These are phyloP conservation scores for Breviolum minutum DNA, from an alignment of 73 alveolate genomes.

Conservation along the genomic window DNA sequence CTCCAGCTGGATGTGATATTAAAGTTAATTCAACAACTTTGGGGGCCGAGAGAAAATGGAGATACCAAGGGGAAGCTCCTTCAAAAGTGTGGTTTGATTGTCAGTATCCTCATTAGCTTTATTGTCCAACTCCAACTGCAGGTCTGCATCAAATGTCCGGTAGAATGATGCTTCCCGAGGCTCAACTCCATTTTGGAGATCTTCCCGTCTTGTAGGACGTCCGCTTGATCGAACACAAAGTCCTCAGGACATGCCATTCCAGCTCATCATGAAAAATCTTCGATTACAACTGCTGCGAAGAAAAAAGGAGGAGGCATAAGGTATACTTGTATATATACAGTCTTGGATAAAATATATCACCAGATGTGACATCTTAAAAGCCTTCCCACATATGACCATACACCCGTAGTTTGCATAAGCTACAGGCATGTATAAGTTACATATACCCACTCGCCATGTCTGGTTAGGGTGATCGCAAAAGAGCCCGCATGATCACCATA, in stretches of 20 bases:
- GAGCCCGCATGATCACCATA: no score
- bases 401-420: background rate
- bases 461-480: no score
- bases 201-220: slow-evolving; percentile 40
- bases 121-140: background rate
- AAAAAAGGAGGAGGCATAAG: background rate
- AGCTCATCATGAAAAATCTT: background rate
- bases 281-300: background rate
- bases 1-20: no score
- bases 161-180: background rate
- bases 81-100: no score
- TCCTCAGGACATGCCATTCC: slow-evolving; percentile 3
- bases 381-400: no score
- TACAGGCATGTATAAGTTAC: background rate
- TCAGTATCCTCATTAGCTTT: no score
- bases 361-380: background rate
- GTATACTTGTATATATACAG: background rate
- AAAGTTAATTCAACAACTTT: no score
- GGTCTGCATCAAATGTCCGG: background rate
- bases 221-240: slow-evolving; percentile 71
- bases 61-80: no score
- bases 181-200: slow-evolving; percentile 82
- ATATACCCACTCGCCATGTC: no score
- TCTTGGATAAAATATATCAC: background rate
- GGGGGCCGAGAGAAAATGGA: no score